phyloP scores from a whole-genome alignment of 495 filamentous ascomycete species.

The Trichoderma erinaceum region DNA sequence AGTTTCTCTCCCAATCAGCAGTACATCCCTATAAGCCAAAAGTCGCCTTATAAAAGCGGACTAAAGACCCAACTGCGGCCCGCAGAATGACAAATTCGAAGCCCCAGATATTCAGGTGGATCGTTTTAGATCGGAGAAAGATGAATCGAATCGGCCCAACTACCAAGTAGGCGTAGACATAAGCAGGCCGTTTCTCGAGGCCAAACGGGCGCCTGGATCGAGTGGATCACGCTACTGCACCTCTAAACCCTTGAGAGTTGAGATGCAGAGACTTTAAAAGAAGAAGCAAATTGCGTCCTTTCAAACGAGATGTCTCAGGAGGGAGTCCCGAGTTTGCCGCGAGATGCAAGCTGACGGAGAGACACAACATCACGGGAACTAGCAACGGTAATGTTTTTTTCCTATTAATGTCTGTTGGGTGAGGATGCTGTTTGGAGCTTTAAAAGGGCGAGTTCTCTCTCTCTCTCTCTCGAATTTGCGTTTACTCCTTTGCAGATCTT shows the following conservation, averaged over 20 bases:
- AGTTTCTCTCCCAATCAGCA: neutral
- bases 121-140: neutral
- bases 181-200: neutral
- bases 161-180: neutral
- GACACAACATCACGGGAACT: neutral
- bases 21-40: neutral
- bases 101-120: neutral
- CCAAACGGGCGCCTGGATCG: neutral
- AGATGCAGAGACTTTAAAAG: neutral
- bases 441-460: neutral
- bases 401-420: neutral
- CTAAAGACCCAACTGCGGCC: neutral
- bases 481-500: neutral
- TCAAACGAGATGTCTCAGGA: neutral
- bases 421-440: neutral
- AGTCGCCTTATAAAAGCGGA: neutral
- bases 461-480: neutral
- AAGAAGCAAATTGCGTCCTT: neutral
- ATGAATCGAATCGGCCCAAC: neutral
- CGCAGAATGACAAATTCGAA: constrained; percentile 2
- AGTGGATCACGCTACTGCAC: neutral
- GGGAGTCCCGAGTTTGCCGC: neutral
- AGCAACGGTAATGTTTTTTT: neutral
- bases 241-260: neutral
- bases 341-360: neutral